phyloP scores from a whole-genome alignment of 163 green algal genomes.

The Volvox carteri region DNA sequence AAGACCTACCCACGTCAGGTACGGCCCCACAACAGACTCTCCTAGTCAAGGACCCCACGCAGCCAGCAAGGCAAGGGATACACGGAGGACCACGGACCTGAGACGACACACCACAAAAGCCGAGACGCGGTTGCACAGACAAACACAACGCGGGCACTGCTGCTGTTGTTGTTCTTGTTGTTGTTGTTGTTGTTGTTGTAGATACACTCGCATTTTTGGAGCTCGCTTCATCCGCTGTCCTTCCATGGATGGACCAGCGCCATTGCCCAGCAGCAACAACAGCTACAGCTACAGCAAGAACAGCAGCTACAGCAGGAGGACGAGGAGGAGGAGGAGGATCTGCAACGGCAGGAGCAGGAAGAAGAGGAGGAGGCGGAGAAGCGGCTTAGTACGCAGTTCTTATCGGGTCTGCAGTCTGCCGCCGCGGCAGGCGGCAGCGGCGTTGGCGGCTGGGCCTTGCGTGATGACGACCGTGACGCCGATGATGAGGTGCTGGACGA shows the following conservation, averaged over 20 bases:
- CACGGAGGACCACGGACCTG: too few relatives aligned
- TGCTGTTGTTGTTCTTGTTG: too few relatives aligned
- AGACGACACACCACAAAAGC: too few relatives aligned
- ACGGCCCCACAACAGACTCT: too few relatives aligned
- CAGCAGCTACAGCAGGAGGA: background rate
- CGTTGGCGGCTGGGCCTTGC: background rate
- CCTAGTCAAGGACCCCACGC: too few relatives aligned
- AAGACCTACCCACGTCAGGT: too few relatives aligned
- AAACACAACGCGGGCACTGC: too few relatives aligned
- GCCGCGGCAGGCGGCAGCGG: background rate
- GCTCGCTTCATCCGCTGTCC: constrained; percentile 33
- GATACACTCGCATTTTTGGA: constrained; percentile 53
- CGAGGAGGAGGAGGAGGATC: background rate
- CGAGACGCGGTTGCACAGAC: too few relatives aligned
- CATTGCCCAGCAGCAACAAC: constrained; percentile 26
- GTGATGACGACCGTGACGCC: background rate
- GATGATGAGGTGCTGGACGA: background rate
- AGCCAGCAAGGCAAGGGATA: too few relatives aligned
- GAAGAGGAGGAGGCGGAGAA: background rate
- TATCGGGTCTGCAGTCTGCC: background rate
- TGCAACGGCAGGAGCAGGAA: background rate
- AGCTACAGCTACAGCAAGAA: constrained; percentile 21
- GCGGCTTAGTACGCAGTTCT: background rate
- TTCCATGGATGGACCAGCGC: constrained; percentile 54
- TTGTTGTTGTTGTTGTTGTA: too few relatives aligned